phyloP scores from a whole-genome alignment of 805 yeast species.

The Teunomyces gatunensis region DNA sequence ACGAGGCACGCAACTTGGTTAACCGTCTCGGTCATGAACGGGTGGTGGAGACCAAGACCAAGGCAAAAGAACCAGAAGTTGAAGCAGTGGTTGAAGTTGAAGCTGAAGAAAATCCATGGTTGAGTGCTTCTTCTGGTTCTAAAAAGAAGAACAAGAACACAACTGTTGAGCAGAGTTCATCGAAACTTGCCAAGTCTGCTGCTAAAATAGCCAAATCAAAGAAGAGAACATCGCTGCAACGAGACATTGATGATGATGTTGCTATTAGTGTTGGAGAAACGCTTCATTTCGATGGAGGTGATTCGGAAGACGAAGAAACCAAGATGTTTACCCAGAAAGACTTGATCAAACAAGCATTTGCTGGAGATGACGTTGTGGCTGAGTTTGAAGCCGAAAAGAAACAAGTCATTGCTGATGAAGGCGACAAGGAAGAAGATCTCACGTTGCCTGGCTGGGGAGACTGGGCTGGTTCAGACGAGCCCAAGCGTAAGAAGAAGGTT shows the following conservation, averaged over 20 bases:
- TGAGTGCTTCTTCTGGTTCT: slow-evolving; percentile 15
- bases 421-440: slow-evolving; percentile 79
- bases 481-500: slow-evolving; percentile 56
- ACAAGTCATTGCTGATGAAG: slow-evolving; percentile 68
- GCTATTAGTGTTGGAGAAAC: slow-evolving; percentile 52
- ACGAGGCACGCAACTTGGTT: slow-evolving; percentile 46
- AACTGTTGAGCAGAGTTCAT: slow-evolving; percentile 35
- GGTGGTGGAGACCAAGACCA: slow-evolving; percentile 4
- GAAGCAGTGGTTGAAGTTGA: slow-evolving; percentile 25
- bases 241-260: slow-evolving; percentile 36
- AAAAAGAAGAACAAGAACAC: slow-evolving; percentile 30
- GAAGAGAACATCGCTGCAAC: slow-evolving; percentile 32
- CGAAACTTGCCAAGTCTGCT: slow-evolving; percentile 38
- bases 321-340: slow-evolving; percentile 75
- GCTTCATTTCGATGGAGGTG: slow-evolving; percentile 49
- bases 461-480: slow-evolving; percentile 74
- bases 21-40: slow-evolving; percentile 33
- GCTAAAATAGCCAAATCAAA: slow-evolving; percentile 36
- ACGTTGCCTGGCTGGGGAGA: slow-evolving; percentile 98
- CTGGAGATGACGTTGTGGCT: slow-evolving; percentile 89
- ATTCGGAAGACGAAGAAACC: slow-evolving; percentile 40
- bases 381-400: slow-evolving; percentile 80
- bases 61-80: slow-evolving; percentile 13
- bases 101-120: slow-evolving; percentile 36
- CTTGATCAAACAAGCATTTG: slow-evolving; percentile 87